Conservation (phyloP, 2,329 filamentous ascomycete species). For the Alternaria gansuensis region DNA sequence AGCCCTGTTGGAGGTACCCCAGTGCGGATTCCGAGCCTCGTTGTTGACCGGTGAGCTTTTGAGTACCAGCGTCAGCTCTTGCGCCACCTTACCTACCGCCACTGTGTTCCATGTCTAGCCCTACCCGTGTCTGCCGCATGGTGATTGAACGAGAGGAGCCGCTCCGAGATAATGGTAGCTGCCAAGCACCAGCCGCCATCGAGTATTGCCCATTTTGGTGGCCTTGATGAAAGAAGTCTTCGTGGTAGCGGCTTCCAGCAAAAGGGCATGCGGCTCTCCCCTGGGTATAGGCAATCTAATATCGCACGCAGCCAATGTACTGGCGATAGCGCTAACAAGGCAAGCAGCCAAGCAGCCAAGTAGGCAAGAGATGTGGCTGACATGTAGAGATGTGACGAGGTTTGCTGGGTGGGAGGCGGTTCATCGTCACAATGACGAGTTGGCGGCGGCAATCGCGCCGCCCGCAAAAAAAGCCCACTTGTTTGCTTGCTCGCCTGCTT, state of each 20-base stretch:
- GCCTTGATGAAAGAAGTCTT: background rate
- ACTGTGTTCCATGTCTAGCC: background rate
- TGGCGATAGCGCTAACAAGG: background rate
- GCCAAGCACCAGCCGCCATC: background rate
- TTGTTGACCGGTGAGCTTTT: slow-evolving; percentile 3
- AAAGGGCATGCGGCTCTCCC: background rate
- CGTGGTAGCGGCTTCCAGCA: background rate
- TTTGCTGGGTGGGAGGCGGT: background rate
- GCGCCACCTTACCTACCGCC: background rate
- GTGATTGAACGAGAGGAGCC: background rate
- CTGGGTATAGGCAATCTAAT: background rate
- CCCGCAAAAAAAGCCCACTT: background rate
- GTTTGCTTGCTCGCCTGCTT: background rate
- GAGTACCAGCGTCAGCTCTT: background rate
- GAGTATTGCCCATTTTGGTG: background rate
- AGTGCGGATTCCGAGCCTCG: background rate
- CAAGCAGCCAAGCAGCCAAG: background rate
- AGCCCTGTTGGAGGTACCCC: background rate
- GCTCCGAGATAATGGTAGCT: background rate
- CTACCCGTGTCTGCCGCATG: background rate
- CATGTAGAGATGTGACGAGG: background rate
- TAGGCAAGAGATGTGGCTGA: background rate
- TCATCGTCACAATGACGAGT: background rate
- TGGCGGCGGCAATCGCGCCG: background rate
- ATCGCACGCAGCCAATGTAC: background rate